These are phyloP conservation scores for Papiliotrema terrestris DNA, from an alignment of 1,284 basidiomycete species.

Conservation along the genomic window DNA sequence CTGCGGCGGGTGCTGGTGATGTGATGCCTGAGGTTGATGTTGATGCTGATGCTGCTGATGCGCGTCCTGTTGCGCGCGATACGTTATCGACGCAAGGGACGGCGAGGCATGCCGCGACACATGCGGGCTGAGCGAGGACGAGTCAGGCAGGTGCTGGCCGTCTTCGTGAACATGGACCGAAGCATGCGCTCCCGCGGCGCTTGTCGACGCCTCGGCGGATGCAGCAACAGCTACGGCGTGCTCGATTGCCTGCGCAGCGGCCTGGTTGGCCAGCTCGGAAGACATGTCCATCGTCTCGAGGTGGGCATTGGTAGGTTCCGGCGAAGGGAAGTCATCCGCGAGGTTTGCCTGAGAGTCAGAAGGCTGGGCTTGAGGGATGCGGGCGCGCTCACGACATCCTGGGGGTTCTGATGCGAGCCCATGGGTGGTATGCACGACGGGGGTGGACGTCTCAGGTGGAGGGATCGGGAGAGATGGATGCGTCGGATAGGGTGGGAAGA, in stretches of 20 bases:
- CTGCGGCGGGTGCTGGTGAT: background rate
- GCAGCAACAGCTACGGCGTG: constrained; percentile 26
- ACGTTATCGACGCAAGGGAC: background rate
- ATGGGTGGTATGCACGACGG: background rate
- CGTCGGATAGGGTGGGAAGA: background rate
- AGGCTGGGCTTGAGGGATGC: background rate
- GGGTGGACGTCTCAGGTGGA: background rate
- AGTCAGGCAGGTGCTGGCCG: background rate
- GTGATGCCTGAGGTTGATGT: background rate
- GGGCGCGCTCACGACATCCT: background rate
- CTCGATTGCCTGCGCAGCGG: constrained; percentile 34
- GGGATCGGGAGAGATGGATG: background rate
- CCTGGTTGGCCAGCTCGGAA: constrained; percentile 34
- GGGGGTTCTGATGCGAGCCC: background rate
- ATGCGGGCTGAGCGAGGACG: background rate
- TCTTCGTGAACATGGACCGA: background rate
- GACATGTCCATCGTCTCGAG: constrained; percentile 27
- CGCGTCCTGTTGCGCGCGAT: background rate
- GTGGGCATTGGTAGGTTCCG: constrained; percentile 13
- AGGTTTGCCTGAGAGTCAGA: constrained; percentile 14
- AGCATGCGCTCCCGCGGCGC: background rate
- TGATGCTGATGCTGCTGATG: background rate
- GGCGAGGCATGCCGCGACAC: background rate
- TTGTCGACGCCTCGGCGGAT: background rate
- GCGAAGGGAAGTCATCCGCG: constrained; percentile 33